Evolutionary conservation across 768 basidiomycete genomes (phyloP).

Genomic region (Baorangia bicolor): DNA sequence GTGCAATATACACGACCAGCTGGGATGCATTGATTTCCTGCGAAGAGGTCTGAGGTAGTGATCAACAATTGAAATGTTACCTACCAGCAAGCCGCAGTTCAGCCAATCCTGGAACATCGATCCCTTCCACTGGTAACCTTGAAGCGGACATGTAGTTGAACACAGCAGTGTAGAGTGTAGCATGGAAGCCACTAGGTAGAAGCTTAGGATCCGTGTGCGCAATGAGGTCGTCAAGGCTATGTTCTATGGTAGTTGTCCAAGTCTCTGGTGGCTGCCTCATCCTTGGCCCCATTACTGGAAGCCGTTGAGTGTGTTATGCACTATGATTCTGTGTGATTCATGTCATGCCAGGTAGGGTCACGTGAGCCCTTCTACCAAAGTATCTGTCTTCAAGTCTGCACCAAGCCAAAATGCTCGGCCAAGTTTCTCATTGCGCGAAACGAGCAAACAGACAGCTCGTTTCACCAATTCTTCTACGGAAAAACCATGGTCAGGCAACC

Average conservation of each 20-base stretch:
- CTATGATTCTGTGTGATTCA: too few relatives aligned
- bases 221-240: neutral
- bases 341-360: too few relatives aligned
- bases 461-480: conserved; percentile 14
- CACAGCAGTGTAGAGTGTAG: neutral
- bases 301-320: too few relatives aligned
- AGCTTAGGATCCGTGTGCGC: neutral
- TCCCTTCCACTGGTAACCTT: neutral
- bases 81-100: neutral
- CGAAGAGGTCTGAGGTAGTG: too few relatives aligned
- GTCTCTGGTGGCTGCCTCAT: neutral
- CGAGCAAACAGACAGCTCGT: conserved; percentile 9
- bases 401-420: conserved; percentile 16
- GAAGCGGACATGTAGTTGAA: neutral
- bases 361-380: neutral
- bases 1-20: neutral
- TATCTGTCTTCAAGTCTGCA: neutral
- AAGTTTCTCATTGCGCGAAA: conserved; percentile 15
- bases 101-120: neutral
- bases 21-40: neutral
- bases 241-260: neutral
- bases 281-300: too few relatives aligned
- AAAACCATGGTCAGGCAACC: conserved; percentile 22
- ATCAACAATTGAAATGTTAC: neutral
- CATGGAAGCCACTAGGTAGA: neutral